Conservation (phyloP, 2,329 filamentous ascomycete species). For the Mollisiaceae sp. region DNA sequence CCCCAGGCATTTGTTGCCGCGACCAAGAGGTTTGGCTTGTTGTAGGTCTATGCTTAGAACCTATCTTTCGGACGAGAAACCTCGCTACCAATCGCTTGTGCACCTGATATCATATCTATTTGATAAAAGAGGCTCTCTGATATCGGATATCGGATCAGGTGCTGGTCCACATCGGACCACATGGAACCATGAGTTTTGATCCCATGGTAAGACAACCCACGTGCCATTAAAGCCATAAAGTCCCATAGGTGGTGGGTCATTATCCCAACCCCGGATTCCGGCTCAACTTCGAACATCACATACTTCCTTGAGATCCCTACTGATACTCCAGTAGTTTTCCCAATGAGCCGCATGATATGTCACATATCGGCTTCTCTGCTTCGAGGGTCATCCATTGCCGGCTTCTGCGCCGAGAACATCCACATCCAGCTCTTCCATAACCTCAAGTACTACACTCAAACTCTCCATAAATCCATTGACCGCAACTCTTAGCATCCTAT, state of each 20-base stretch:
- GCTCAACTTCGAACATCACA: background rate
- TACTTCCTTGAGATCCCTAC: background rate
- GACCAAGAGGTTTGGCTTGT: no score
- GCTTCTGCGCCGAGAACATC: slow-evolving; percentile 67
- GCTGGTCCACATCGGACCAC: background rate
- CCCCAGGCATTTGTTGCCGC: no score
- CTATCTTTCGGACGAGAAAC: background rate
- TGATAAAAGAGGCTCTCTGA: slow-evolving; percentile 6
- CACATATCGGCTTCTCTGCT: background rate
- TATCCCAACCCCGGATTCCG: background rate
- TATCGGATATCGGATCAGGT: slow-evolving; percentile 6
- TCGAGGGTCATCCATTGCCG: slow-evolving; percentile 41
- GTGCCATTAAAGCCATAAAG: background rate
- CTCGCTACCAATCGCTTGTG: background rate
- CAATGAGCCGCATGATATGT: background rate
- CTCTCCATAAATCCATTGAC: slow-evolving; percentile 98
- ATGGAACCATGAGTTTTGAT: background rate
- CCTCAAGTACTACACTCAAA: slow-evolving; percentile 79
- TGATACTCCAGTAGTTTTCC: background rate
- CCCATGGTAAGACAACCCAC: slow-evolving; percentile 2
- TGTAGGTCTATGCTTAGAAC: no score
- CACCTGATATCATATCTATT: background rate
- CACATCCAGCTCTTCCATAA: slow-evolving; percentile 88
- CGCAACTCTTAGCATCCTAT: slow-evolving; percentile 93
- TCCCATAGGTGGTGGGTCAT: background rate